Percentiles rank a stretch among this genome's conserved stretches.
Conservation (phyloP, 1,284 basidiomycete species). For the Phaffia rhodozyma region DNA sequence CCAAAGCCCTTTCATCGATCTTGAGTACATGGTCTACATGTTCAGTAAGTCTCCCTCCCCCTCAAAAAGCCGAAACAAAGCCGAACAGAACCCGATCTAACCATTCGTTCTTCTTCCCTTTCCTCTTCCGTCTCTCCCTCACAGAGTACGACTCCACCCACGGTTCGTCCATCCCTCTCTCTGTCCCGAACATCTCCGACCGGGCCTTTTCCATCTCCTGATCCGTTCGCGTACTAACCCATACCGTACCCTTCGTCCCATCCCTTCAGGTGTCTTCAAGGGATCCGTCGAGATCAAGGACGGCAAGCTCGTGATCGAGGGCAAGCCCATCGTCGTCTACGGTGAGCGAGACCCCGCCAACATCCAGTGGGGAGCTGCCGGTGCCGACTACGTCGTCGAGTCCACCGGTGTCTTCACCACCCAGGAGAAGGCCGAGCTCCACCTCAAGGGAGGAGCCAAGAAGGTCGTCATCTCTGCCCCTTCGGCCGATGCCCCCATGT, state of each 20-base stretch:
- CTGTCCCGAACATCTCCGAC: neutral
- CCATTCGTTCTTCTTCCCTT: no score
- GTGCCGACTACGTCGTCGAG: conserved; percentile 92
- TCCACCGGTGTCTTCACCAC: conserved; percentile 99
- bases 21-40: conserved; percentile 99
- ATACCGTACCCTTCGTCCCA: neutral
- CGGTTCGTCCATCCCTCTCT: conserved; percentile 5
- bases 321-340: conserved; percentile 67
- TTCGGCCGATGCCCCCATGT: conserved; percentile 97
- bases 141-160: conserved; percentile 16
- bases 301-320: conserved; percentile 80
- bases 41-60: conserved; percentile 90
- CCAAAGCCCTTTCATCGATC: conserved; percentile 80
- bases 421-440: conserved; percentile 65
- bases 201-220: neutral
- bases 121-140: no score
- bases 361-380: conserved; percentile 72
- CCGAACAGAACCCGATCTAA: no score
- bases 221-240: neutral
- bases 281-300: conserved; percentile 72
- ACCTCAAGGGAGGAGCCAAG: conserved; percentile 99
- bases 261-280: conserved; percentile 47
- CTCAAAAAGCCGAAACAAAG: neutral
- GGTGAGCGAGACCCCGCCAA: conserved; percentile 74
- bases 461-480: conserved; percentile 99